These are phyloP conservation scores for Camelina laxa DNA, from an alignment of 345 rosid genomes.

Conservation along the genomic window DNA sequence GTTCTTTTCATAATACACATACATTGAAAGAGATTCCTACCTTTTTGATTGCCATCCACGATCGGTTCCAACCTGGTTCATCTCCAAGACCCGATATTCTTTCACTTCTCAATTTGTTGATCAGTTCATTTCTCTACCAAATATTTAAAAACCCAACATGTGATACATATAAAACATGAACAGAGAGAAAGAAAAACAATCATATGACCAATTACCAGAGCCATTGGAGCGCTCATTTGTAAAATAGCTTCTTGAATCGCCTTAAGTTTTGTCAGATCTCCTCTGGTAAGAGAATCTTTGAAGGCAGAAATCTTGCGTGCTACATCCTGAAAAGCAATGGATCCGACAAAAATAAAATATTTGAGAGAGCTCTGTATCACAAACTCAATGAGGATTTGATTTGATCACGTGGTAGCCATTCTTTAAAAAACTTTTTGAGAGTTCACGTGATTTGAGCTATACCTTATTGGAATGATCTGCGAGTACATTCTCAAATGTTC, in stretches of 20 bases:
- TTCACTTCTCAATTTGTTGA: conserved; percentile 69
- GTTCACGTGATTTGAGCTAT: conserved; percentile 5
- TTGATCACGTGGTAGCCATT: not conserved
- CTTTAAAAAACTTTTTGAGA: not conserved
- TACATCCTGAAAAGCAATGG: conserved; percentile 48
- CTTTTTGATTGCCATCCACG: conserved; percentile 95
- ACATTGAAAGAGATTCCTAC: conserved; percentile 40
- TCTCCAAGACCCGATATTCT: conserved; percentile 91
- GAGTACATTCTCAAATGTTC: conserved; percentile 84
- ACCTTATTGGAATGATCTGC: conserved; percentile 73
- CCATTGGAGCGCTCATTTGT: conserved; percentile 45
- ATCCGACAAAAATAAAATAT: not conserved
- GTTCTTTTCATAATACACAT: conserved; percentile 21
- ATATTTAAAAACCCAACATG: conserved; percentile 21
- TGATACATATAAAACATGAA: conserved; percentile 5
- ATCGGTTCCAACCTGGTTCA: conserved; percentile 83
- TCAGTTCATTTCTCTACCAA: conserved; percentile 80
- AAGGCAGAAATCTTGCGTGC: conserved; percentile 47
- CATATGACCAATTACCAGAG: conserved; percentile 30
- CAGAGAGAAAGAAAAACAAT: conserved; percentile 24
- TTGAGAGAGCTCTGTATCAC: not conserved
- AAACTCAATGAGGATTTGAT: conserved; percentile 14
- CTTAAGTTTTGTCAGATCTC: conserved; percentile 57
- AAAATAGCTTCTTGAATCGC: conserved; percentile 57
- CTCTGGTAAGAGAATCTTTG: conserved; percentile 47